phyloP scores from a whole-genome alignment of 2,329 filamentous ascomycete species.

The Cercospora canescens region DNA sequence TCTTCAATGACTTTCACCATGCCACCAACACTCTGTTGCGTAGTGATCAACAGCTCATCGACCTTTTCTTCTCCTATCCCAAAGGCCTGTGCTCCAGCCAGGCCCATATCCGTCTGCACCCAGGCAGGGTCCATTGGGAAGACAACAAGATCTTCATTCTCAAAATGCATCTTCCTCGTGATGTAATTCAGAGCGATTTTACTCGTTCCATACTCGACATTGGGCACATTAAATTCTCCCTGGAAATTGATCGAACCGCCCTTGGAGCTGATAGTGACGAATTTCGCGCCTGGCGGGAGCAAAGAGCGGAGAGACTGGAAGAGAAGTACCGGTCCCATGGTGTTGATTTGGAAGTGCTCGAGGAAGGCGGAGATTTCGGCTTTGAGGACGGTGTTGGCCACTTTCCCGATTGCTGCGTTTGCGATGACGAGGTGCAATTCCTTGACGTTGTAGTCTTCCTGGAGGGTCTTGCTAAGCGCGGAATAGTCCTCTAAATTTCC shows the following conservation, averaged over 20 bases:
- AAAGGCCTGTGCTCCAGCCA: neutral
- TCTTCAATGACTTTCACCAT: constrained; percentile 7
- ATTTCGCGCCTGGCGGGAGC: neutral
- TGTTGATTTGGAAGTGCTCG: constrained; percentile 7
- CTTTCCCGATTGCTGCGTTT: constrained; percentile 6
- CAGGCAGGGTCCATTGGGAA: constrained; percentile 1
- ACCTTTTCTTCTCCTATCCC: neutral
- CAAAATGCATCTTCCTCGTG: neutral
- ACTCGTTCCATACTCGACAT: constrained; percentile 5
- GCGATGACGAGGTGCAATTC: constrained; percentile 13
- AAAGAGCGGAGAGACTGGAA: constrained; percentile 1
- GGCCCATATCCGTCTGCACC: constrained; percentile 8
- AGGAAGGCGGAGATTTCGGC: neutral
- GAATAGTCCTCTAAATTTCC: neutral
- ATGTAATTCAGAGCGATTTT: constrained; percentile 12
- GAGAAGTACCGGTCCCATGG: constrained; percentile 8
- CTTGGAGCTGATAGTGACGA: constrained; percentile 5
- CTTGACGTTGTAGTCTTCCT: neutral
- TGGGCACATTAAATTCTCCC: neutral
- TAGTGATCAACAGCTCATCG: neutral
- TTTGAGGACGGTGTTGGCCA: neutral
- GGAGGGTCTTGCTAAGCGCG: neutral
- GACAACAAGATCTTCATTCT: neutral
- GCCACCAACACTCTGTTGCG: constrained; percentile 4
- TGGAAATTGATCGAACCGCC: neutral